phyloP scores from a whole-genome alignment of 495 filamentous ascomycete genomes.

The Podospora fimiseda region DNA sequence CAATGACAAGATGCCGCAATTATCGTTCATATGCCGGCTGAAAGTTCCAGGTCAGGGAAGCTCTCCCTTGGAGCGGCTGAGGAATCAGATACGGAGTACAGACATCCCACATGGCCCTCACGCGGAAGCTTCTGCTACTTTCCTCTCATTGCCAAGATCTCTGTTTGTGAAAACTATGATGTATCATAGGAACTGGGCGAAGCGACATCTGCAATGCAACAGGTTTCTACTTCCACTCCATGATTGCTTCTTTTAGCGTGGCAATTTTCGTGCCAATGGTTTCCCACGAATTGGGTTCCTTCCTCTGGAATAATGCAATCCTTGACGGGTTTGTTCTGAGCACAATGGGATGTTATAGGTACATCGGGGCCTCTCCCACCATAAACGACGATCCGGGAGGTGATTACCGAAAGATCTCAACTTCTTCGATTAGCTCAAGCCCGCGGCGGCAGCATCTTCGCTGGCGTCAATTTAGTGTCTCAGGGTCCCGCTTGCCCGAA shows the following conservation, averaged over 20 bases:
- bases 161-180: not conserved
- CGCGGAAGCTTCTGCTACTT: not conserved
- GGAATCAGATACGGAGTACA: no score
- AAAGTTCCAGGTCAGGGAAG: no score
- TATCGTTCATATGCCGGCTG: no score
- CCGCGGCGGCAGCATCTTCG: not conserved
- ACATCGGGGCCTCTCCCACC: no score
- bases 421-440: not conserved
- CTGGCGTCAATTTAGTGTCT: not conserved
- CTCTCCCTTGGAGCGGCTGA: no score
- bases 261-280: not conserved
- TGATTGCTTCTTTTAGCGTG: not conserved
- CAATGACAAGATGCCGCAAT: no score
- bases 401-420: no score
- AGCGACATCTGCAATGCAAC: not conserved
- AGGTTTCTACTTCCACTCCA: not conserved
- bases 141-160: not conserved
- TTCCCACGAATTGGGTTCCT: not conserved
- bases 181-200: not conserved
- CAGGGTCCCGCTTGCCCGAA: not conserved
- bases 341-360: no score
- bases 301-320: no score
- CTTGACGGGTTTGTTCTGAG: no score
- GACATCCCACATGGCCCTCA: not conserved
- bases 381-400: no score